phyloP scores from a whole-genome alignment of 345 rosid species.

The Stellera chamaejasme region DNA sequence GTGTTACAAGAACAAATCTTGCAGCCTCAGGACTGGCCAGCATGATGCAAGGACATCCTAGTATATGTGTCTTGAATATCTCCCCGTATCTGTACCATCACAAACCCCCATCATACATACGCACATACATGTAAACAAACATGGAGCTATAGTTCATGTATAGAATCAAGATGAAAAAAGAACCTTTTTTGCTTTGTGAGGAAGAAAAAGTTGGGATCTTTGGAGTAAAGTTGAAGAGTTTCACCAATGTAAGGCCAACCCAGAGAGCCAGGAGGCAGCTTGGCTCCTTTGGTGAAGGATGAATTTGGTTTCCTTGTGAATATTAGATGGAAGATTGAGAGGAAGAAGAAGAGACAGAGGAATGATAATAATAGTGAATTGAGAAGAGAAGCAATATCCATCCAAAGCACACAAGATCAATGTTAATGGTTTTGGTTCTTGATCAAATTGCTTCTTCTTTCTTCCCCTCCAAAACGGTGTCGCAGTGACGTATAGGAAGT shows the following conservation, averaged over 20 bases:
- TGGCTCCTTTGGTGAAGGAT: conserved; percentile 15
- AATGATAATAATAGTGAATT: conserved; percentile 2
- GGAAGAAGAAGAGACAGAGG: conserved; percentile 31
- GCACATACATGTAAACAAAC: not conserved
- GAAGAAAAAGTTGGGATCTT: conserved; percentile 70
- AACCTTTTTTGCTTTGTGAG: conserved; percentile 54
- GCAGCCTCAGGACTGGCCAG: conserved; percentile 76
- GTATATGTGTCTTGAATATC: conserved; percentile 68
- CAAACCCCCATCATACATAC: too few species aligned
- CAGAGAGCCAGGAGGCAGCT: conserved; percentile 88
- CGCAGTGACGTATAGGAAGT: conserved; percentile 7
- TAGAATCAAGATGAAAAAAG: conserved; percentile 8
- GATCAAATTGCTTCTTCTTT: too few species aligned
- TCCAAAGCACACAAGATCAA: conserved; percentile 6
- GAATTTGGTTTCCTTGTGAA: conserved; percentile 15
- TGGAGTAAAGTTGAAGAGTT: conserved; percentile 74
- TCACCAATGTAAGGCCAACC: conserved; percentile 86
- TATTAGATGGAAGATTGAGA: conserved; percentile 18
- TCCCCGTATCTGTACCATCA: conserved; percentile 56
- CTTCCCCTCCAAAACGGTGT: too few species aligned
- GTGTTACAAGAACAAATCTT: conserved; percentile 66
- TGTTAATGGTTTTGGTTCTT: too few species aligned
- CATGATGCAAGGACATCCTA: conserved; percentile 88
- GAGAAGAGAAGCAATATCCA: conserved; percentile 30
- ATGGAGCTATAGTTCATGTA: not conserved